These are phyloP conservation scores for Arthroderma uncinatum DNA, from an alignment of 2,329 filamentous ascomycete genomes.

Conservation along the genomic window DNA sequence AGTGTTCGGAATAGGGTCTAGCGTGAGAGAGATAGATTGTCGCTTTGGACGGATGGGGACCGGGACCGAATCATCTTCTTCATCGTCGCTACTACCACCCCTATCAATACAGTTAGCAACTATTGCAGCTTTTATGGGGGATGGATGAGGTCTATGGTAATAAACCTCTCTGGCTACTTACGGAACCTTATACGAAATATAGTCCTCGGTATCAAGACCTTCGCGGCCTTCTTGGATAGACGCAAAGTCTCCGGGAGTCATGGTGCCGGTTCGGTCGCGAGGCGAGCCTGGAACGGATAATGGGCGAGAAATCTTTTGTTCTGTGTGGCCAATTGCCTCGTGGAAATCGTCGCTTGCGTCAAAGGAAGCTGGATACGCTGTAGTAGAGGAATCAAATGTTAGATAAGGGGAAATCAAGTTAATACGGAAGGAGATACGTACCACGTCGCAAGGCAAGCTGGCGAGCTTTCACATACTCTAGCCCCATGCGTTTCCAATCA, in stretches of 20 bases:
- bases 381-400: not conserved
- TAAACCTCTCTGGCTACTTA: slow-evolving; percentile 46
- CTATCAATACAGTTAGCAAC: slow-evolving; percentile 23
- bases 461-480: slow-evolving; percentile 97
- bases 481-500: slow-evolving; percentile 98
- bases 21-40: slow-evolving; percentile 24
- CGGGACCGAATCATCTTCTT: slow-evolving; percentile 69
- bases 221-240: slow-evolving; percentile 90
- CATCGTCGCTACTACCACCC: slow-evolving; percentile 72
- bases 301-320: slow-evolving; percentile 89
- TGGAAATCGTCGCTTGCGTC: slow-evolving; percentile 64
- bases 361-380: slow-evolving; percentile 81
- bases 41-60: slow-evolving; percentile 50
- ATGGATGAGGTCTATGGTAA: not conserved
- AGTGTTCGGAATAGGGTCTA: slow-evolving; percentile 7
- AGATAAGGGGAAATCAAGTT: not conserved
- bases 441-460: slow-evolving; percentile 75
- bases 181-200: slow-evolving; percentile 96
- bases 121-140: not conserved
- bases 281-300: slow-evolving; percentile 91
- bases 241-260: slow-evolving; percentile 97
- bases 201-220: slow-evolving; percentile 89
- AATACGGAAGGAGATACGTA: slow-evolving; percentile 17
- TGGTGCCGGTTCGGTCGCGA: slow-evolving; percentile 84
- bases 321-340: slow-evolving; percentile 82